Conservation (phyloP, 176 grass and related monocot genomes). For the Ampelocalamus luodianensis region DNA sequence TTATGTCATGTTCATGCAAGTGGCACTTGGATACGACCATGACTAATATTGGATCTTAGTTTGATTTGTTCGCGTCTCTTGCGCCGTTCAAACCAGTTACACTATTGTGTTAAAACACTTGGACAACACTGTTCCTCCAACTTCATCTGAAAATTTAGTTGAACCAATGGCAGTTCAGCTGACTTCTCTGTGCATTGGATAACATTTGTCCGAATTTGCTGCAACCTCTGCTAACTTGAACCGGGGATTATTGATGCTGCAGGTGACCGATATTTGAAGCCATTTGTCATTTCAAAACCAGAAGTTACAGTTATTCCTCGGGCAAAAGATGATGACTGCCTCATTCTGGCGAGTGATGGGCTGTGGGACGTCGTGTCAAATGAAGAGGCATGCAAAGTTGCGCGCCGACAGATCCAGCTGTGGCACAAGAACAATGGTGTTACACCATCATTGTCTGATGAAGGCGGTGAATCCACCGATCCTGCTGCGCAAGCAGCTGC, state of each 20-base stretch:
- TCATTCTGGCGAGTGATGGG: slow-evolving; percentile 83
- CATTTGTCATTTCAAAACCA: slow-evolving; percentile 72
- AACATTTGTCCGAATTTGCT: slow-evolving; percentile 38
- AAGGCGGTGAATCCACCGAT: slow-evolving; percentile 54
- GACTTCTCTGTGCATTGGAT: slow-evolving; percentile 43
- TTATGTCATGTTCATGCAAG: slow-evolving; percentile 48
- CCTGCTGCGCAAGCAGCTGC: slow-evolving; percentile 80
- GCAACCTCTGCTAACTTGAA: slow-evolving; percentile 32
- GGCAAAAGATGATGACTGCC: slow-evolving; percentile 83
- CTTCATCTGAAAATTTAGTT: slow-evolving; percentile 49
- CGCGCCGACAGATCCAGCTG: slow-evolving; percentile 65
- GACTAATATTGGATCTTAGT: slow-evolving; percentile 39
- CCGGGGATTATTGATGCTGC: slow-evolving; percentile 21
- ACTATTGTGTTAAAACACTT: slow-evolving; percentile 1
- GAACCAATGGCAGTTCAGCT: slow-evolving; percentile 35
- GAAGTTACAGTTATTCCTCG: slow-evolving; percentile 73
- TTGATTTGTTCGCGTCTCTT: slow-evolving; percentile 37
- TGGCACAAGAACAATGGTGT: slow-evolving; percentile 88
- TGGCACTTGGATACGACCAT: slow-evolving; percentile 42
- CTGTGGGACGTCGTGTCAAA: slow-evolving; percentile 84
- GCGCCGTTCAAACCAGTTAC: not conserved
- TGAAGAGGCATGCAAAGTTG: slow-evolving; percentile 82
- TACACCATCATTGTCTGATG: slow-evolving; percentile 32
- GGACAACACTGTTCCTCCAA: slow-evolving; percentile 42
- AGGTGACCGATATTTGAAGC: slow-evolving; percentile 87